Evolutionary conservation across 1,284 basidiomycete species (phyloP).

Genomic region (Rhodotorula sp.): DNA sequence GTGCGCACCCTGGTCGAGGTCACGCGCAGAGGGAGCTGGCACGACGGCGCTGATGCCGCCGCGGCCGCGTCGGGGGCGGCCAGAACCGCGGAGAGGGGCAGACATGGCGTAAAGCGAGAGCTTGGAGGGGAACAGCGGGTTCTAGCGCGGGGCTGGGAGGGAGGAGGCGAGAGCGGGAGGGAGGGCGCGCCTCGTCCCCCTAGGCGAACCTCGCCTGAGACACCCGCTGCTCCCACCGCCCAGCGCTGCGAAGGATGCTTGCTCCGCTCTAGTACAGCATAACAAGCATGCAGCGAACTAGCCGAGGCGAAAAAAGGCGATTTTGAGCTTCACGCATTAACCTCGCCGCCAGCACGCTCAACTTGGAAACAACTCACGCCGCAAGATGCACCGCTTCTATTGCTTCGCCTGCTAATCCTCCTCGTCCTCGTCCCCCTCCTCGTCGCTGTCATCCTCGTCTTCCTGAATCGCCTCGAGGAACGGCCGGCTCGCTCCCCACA

Average conservation of each 20-base stretch:
- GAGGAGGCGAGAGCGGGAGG: background rate
- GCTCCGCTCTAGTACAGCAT: background rate
- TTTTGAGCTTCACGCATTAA: too few species aligned
- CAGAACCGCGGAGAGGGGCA: slow-evolving; percentile 23
- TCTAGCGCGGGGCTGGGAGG: background rate
- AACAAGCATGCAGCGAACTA: background rate
- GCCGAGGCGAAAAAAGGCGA: too few species aligned
- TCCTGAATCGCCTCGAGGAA: slow-evolving; percentile 53
- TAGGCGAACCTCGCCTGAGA: background rate
- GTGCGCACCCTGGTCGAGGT: background rate
- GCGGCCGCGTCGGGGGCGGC: slow-evolving; percentile 29
- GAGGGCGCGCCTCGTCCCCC: too few species aligned
- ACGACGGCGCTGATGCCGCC: slow-evolving; percentile 17
- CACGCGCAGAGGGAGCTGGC: slow-evolving; percentile 4
- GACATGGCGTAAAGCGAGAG: slow-evolving; percentile 7
- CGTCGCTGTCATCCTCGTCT: slow-evolving; percentile 49
- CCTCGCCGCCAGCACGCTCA: background rate
- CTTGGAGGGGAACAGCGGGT: background rate
- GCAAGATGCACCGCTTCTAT: too few species aligned
- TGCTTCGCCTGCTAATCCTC: background rate
- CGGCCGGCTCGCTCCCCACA: slow-evolving; percentile 51
- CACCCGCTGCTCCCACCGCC: background rate
- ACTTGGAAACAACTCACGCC: background rate
- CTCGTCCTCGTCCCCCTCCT: slow-evolving; percentile 44
- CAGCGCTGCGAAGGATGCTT: too few species aligned